A percentile compares a stretch with the other conserved stretches of the same genome.
Evolutionary conservation across 306 rosid species (phyloP).

Genomic region (Sesbania bispinosa): DNA sequence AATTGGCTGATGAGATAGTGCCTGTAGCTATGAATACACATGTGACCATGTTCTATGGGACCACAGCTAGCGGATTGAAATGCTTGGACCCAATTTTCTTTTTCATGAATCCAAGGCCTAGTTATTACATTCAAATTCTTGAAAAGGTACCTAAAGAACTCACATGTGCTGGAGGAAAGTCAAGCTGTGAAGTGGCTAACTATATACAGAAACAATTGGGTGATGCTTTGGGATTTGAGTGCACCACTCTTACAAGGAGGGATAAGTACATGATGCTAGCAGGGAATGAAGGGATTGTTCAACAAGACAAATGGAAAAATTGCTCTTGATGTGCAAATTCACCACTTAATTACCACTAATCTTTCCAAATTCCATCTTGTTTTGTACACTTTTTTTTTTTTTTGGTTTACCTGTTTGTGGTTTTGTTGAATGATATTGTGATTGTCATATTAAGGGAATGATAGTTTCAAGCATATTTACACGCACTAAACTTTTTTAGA

Average conservation of each 20-base stretch:
- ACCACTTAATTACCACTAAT: not conserved
- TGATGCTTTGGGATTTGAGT: slow-evolving; percentile 84
- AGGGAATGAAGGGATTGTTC: slow-evolving; percentile 80
- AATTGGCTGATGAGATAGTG: slow-evolving; percentile 73
- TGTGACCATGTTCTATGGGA: slow-evolving; percentile 90
- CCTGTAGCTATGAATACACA: slow-evolving; percentile 72
- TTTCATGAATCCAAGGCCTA: slow-evolving; percentile 83
- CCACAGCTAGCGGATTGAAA: slow-evolving; percentile 89
- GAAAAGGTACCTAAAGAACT: slow-evolving; percentile 55
- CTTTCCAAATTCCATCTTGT: not conserved
- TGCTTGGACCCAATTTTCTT: slow-evolving; percentile 85
- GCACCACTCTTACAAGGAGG: slow-evolving; percentile 69
- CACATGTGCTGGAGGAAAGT: slow-evolving; percentile 63
- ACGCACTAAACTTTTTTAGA: too few relatives aligned
- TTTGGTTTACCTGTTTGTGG: not conserved
- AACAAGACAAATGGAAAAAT: slow-evolving; percentile 24
- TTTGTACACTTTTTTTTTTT: not conserved
- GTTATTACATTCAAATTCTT: slow-evolving; percentile 53
- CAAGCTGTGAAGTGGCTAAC: slow-evolving; percentile 82
- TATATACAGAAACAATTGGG: slow-evolving; percentile 62
- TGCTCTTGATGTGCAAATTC: not conserved
- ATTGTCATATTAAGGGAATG: not conserved
- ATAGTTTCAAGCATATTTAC: not conserved
- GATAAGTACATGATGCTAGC: slow-evolving; percentile 96
- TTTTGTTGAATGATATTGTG: not conserved